Conservation (phyloP, 2,329 filamentous ascomycete species). For the Colletotrichum cordylinicola region DNA sequence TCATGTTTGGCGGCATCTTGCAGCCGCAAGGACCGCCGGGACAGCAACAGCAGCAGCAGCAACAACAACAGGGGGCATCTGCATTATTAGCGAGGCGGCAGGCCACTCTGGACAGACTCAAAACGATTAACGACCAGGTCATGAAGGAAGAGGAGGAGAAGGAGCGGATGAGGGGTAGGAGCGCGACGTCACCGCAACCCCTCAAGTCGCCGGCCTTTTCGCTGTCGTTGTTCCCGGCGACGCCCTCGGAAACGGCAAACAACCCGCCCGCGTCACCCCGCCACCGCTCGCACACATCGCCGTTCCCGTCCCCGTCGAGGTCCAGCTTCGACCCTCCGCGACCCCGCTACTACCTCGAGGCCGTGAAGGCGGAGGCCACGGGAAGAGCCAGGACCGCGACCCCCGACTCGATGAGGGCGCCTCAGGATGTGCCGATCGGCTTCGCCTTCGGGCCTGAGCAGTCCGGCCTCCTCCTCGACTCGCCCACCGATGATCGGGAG, state of each 20-base stretch:
- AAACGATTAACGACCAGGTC: conserved; percentile 54
- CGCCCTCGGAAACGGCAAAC: conserved; percentile 26
- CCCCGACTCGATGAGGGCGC: neutral
- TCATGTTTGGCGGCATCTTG: conserved; percentile 87
- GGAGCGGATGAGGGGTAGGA: conserved; percentile 37
- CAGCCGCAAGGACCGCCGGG: conserved; percentile 40
- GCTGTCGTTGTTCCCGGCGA: conserved; percentile 51
- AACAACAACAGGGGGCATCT: conserved; percentile 40
- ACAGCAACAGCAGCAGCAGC: conserved; percentile 39
- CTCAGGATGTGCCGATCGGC: neutral
- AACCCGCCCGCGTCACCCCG: conserved; percentile 41
- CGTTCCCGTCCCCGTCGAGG: conserved; percentile 50
- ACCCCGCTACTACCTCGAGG: neutral
- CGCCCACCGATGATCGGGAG: conserved; percentile 37
- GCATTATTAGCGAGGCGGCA: conserved; percentile 62
- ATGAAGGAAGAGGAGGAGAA: conserved; percentile 41
- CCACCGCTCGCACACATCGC: conserved; percentile 60
- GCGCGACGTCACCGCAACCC: conserved; percentile 56
- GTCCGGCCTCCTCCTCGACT: conserved; percentile 46
- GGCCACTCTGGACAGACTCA: conserved; percentile 63
- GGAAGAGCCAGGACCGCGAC: neutral
- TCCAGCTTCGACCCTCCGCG: conserved; percentile 34
- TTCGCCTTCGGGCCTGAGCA: conserved; percentile 38
- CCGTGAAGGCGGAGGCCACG: neutral
- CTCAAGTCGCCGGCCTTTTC: conserved; percentile 27